phyloP scores from a whole-genome alignment of 2,329 filamentous ascomycete genomes.

The Aspergillus novoparasiticus region DNA sequence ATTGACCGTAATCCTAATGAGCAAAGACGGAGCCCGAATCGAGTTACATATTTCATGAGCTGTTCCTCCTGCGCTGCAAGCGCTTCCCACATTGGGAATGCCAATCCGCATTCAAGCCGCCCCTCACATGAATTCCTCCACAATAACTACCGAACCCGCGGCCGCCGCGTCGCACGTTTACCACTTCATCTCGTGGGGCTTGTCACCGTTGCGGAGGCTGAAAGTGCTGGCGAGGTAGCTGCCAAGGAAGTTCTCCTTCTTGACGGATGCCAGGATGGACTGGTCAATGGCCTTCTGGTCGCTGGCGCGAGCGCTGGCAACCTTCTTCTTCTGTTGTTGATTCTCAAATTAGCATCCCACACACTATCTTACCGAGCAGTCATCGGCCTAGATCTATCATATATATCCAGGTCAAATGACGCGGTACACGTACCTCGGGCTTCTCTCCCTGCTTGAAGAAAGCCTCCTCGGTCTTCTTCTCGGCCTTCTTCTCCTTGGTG shows the following conservation, averaged over 20 bases:
- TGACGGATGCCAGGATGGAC: conserved; percentile 90
- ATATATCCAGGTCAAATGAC: background rate
- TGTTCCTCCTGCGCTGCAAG: conserved; percentile 34
- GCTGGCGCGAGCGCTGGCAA: conserved; percentile 84
- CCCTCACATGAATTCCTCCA: conserved; percentile 41
- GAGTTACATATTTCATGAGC: conserved; percentile 46
- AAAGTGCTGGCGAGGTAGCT: conserved; percentile 95
- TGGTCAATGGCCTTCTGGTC: conserved; percentile 99
- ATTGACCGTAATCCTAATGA: conserved; percentile 39
- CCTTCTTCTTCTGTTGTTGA: conserved; percentile 84
- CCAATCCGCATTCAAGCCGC: conserved; percentile 40
- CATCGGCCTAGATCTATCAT: background rate
- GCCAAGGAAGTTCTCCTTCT: conserved; percentile 94
- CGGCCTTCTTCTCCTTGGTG: conserved; percentile 83
- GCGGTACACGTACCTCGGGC: conserved; percentile 73
- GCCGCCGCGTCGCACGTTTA: conserved; percentile 60
- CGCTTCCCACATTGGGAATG: conserved; percentile 30
- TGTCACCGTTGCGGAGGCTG: conserved; percentile 98
- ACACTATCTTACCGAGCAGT: background rate
- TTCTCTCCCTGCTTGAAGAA: conserved; percentile 99
- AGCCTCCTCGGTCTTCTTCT: conserved; percentile 97
- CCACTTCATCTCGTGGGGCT: conserved; percentile 99
- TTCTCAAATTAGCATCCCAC: conserved; percentile 11
- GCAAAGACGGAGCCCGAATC: conserved; percentile 40
- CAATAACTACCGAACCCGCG: conserved; percentile 45